A percentile compares a stretch with the other conserved stretches of the same genome.
phyloP scores from a whole-genome alignment of 2,329 filamentous ascomycete genomes.

The Penicillium frequentans region DNA sequence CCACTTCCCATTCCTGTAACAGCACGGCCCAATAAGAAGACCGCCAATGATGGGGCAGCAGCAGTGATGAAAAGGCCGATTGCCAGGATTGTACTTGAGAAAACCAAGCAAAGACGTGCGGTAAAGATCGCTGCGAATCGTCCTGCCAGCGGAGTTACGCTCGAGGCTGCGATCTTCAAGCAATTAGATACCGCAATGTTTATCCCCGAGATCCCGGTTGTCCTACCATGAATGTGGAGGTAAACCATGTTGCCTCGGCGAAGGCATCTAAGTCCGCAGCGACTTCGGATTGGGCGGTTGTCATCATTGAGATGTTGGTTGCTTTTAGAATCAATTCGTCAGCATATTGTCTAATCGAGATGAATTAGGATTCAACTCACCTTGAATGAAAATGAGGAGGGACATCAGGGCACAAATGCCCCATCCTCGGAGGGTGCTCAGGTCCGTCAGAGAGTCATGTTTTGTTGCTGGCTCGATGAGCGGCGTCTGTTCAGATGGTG shows the following conservation, averaged over 20 bases:
- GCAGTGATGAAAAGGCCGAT: conserved; percentile 66
- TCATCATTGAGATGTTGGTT: conserved; percentile 76
- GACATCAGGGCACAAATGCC: conserved; percentile 24
- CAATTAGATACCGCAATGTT: neutral
- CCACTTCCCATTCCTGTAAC: conserved; percentile 69
- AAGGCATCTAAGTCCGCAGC: conserved; percentile 74
- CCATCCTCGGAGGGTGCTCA: conserved; percentile 14
- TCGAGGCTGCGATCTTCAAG: conserved; percentile 55
- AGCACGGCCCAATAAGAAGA: conserved; percentile 69
- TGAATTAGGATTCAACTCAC: conserved; percentile 4
- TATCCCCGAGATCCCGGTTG: neutral
- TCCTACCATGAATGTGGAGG: conserved; percentile 66
- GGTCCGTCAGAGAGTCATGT: neutral
- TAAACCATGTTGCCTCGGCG: conserved; percentile 75
- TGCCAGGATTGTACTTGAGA: conserved; percentile 59
- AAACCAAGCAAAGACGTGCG: conserved; percentile 64
- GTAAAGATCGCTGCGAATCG: conserved; percentile 74
- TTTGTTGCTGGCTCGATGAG: conserved; percentile 7
- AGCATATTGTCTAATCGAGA: neutral
- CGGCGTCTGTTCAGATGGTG: conserved; percentile 16
- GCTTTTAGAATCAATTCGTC: conserved; percentile 34
- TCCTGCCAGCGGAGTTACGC: conserved; percentile 67
- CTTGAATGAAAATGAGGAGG: conserved; percentile 27
- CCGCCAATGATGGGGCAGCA: conserved; percentile 56
- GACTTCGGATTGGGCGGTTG: conserved; percentile 75